Evolutionary conservation across 225 moss, liverwort and hornwort genomes (phyloP), one percentile per base, ranked within the genome.

Genomic region (Bryum argenteum): DNA sequence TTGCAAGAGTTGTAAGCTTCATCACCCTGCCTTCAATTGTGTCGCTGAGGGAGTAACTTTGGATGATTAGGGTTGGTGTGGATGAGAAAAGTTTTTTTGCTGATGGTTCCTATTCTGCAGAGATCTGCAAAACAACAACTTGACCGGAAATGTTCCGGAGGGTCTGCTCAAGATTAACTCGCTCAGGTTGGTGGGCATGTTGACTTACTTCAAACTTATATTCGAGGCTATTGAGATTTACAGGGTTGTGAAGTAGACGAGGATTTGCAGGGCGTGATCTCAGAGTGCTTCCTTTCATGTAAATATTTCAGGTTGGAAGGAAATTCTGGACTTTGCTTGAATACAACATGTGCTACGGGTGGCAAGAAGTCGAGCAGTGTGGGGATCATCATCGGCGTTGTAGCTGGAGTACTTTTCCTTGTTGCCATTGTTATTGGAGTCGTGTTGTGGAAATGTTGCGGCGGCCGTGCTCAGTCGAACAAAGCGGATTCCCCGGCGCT

Each of bases 1-100:
- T 75, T 81, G 68, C 58, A 54, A 67, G 78, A 75, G 54, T 44
- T 84, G 84, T 84, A 81, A 78, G 84, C 58, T 12, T 21, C 44
- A 53, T 54, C 9, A 58, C 33, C 50, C 22, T 9, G 11, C 53
- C 22, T 38, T 11, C 47, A 15, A 54, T 38, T 55, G 38, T 44
- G 11, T 39, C 18, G 43, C 65, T 20, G 8, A 1, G 21, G 52
- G 52, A 14, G 6, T 41, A 21, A 54, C 16, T 19, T 23, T 18
- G 48, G 1, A 5, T 40, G 13, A 38, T 8, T 15, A 24, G 21
- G 63, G 47, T 22, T 38, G 14, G 43, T 10, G 10, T 13, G 23
- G 39, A 22, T 15, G 40, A 47, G 10, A 20, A 63, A 16, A 26
- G 10, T 9, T 20, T 26, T 26, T n/a, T 11, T 38, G 20, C 26